phyloP scores from a whole-genome alignment of 176 grass and related monocot species.

The Elymus sibiricus region DNA sequence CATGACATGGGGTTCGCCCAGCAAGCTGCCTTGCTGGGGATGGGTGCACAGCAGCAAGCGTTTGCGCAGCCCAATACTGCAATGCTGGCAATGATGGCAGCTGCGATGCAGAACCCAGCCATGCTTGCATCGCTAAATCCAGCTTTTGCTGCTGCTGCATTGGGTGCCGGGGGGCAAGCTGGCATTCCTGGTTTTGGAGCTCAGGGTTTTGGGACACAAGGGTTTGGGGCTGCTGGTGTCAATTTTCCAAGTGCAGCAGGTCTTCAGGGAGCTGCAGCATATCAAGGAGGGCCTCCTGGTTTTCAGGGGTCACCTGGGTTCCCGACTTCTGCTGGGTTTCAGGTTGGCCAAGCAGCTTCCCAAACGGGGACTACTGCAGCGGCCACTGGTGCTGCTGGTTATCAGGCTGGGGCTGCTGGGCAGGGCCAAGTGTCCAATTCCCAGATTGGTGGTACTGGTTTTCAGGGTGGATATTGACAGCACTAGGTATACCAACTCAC shows the following conservation, averaged over 20 bases:
- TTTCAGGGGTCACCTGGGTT: conserved; percentile 89
- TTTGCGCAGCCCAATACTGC: conserved; percentile 88
- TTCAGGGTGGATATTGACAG: conserved; percentile 70
- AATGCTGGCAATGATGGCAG: conserved; percentile 83
- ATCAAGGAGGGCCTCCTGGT: conserved; percentile 71
- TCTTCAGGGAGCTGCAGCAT: conserved; percentile 53
- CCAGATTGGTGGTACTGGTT: conserved; percentile 44
- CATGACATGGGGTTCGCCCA: conserved; percentile 67
- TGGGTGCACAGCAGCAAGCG: conserved; percentile 57
- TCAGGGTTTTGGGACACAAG: conserved; percentile 57
- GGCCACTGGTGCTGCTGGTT: conserved; percentile 40
- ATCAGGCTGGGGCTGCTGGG: conserved; percentile 59
- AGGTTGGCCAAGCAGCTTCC: conserved; percentile 61
- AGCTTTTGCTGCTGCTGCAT: conserved; percentile 79
- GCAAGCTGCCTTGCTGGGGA: conserved; percentile 68
- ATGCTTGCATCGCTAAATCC: conserved; percentile 87
- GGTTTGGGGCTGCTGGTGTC: conserved; percentile 41
- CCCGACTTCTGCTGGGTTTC: conserved; percentile 65
- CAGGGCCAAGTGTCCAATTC: conserved; percentile 60
- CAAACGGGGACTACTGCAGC: conserved; percentile 35
- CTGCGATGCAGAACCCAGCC: conserved; percentile 87
- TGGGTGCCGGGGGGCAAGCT: conserved; percentile 57
- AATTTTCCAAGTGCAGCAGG: conserved; percentile 51
- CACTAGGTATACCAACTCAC: conserved; percentile 64
- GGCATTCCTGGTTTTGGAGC: conserved; percentile 56